phyloP scores from a whole-genome alignment of 2,329 filamentous ascomycete species.

The Nannizzia gypsea region DNA sequence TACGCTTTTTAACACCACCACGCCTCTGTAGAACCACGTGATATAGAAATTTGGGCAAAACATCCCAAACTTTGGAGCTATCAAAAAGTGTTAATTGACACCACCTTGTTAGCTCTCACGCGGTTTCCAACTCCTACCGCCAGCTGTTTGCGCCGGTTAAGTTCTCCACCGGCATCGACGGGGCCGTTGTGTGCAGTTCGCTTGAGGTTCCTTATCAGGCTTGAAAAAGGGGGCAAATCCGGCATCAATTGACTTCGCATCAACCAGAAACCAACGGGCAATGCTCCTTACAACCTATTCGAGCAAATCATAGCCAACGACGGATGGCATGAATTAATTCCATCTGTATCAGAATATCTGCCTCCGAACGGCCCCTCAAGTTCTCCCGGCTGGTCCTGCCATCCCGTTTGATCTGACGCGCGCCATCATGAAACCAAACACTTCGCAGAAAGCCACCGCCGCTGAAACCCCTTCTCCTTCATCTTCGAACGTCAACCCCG shows the following conservation, averaged over 20 bases:
- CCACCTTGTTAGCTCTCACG: too few species aligned
- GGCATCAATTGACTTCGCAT: not conserved
- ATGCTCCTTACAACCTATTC: not conserved
- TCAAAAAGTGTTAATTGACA: not conserved
- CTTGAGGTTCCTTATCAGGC: not conserved
- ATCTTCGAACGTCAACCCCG: constrained; percentile 6
- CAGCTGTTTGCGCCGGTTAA: not conserved
- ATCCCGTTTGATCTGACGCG: not conserved
- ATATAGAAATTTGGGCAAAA: not conserved
- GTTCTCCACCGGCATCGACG: too few species aligned
- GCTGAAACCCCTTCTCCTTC: not conserved
- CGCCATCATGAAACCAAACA: constrained; percentile 9
- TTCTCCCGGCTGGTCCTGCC: not conserved
- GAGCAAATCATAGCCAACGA: not conserved
- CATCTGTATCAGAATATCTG: not conserved
- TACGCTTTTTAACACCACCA: not conserved
- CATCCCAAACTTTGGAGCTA: too few species aligned
- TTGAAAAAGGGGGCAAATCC: not conserved
- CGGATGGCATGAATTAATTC: not conserved
- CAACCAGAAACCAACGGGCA: not conserved
- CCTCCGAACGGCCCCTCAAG: not conserved
- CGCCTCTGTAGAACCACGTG: not conserved
- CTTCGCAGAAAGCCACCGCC: not conserved
- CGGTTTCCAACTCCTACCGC: not conserved
- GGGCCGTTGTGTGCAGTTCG: not conserved